These are phyloP conservation scores for Starmera stellimalicola DNA, from an alignment of 1,139 yeast genomes.

Conservation along the genomic window DNA sequence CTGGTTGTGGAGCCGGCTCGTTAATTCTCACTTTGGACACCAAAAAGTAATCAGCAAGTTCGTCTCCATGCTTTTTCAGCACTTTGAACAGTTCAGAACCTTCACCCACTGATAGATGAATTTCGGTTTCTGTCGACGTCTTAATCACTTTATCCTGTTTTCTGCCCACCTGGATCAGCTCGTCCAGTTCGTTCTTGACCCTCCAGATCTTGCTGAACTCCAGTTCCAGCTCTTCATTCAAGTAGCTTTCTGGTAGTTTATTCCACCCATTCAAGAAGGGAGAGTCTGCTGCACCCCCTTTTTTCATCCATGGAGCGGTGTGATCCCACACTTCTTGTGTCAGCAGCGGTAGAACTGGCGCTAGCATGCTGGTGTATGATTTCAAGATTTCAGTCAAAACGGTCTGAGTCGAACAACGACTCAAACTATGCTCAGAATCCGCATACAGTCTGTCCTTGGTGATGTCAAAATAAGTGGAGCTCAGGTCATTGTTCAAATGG, in stretches of 20 bases:
- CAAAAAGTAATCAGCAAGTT: conserved; percentile 49
- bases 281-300: conserved; percentile 28
- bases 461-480: conserved; percentile 80
- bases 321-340: conserved; percentile 84
- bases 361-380: conserved; percentile 53
- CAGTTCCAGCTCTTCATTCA: conserved; percentile 18
- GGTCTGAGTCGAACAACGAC: conserved; percentile 62
- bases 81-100: conserved; percentile 16
- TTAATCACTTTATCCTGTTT: conserved; percentile 37
- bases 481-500: conserved; percentile 66
- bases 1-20: conserved; percentile 12
- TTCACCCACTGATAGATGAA: conserved; percentile 25
- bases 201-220: conserved; percentile 31
- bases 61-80: conserved; percentile 17
- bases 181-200: conserved; percentile 41
- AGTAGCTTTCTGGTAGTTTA: conserved; percentile 31
- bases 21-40: conserved; percentile 47
- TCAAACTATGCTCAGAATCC: conserved; percentile 36
- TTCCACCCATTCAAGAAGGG: conserved; percentile 45
- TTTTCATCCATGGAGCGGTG: conserved; percentile 28
- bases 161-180: conserved; percentile 38
- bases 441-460: conserved; percentile 83
- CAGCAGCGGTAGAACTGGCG: conserved; percentile 77
- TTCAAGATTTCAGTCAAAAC: conserved; percentile 55
- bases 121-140: conserved; percentile 55